Base-by-base conservation (phyloP, 768 basidiomycete genomes). In the Rhodosporidiobolus sp. region DNA sequence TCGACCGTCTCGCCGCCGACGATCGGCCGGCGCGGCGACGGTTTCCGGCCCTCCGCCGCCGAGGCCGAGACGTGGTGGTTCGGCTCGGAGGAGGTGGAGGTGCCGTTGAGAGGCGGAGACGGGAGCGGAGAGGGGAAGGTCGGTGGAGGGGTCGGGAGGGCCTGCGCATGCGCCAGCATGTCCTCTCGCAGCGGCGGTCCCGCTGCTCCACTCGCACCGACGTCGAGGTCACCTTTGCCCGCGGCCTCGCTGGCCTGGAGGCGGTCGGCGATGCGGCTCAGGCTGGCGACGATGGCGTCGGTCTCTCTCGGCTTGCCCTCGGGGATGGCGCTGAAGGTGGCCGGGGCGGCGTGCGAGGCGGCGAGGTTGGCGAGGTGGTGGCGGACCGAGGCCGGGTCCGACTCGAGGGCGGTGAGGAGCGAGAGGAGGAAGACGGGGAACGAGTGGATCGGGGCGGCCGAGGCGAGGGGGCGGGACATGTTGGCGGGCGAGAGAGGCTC, bases 321-420 rank as follows among this genome's bases (percentile, higher is more conserved):
- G 3, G 65, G 61, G 24, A 43, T 55, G 6, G 67, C 14, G 28
- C 48, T 28, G 61, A 70, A 73, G n/a, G 66, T 60, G 1, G 70
- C 69, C 3, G 75, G 65, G 2, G 75, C 63, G 54, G 75, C 72
- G 34, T 64, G 65, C 3, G 46, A 35, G 50, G 56, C 65, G 14
- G 66, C 68, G 65, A 70, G 75, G 75, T 70, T 70, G 56, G 56
- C 35, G 52, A 76, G 65, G 67, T 74, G 70, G n/a, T 62, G 20
- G 3, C 81, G 65, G 57, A 73, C 60, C 20, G 79, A 78, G 4
- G 80, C 79, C 5, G 79, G 78, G 78, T 82, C 81, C 8, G 75
- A 35, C 26, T 79, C 78, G 69, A 77, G 65, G 8, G 77, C 69
- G 55, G 68, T 73, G 38, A 77, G 67, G 60, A 77, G 76, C 6